Percentiles rank a stretch among this genome's conserved stretches.
These are phyloP conservation scores for Lathyrus aphaca DNA, from an alignment of 306 rosid genomes.

Conservation along the genomic window DNA sequence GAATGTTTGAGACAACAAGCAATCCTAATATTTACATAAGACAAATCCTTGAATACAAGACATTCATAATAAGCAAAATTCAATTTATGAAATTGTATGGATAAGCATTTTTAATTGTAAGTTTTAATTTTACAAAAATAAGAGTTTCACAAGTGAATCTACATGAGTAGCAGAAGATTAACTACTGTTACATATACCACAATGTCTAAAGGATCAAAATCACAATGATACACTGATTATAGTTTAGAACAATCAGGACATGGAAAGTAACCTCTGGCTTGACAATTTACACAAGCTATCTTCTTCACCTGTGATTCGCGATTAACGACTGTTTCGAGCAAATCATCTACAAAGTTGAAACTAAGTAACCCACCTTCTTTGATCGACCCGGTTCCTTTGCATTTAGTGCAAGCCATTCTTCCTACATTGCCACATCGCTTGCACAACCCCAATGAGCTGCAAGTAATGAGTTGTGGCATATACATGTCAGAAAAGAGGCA, in stretches of 20 bases:
- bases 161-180: constrained; percentile 2
- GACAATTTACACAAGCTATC: constrained; percentile 62
- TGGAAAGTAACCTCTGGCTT: constrained; percentile 69
- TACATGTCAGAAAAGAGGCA: constrained; percentile 12
- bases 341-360: constrained; percentile 47
- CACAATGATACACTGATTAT: constrained; percentile 28
- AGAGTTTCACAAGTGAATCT: no score
- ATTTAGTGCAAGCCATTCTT: constrained; percentile 73
- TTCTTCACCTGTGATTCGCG: constrained; percentile 46
- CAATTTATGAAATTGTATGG: no score
- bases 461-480: constrained; percentile 14
- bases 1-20: no score
- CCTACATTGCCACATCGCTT: constrained; percentile 78
- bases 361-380: constrained; percentile 64
- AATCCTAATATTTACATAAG: no score
- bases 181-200: constrained; percentile 10
- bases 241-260: constrained; percentile 75
- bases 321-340: constrained; percentile 52
- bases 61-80: no score
- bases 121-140: no score
- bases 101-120: no score
- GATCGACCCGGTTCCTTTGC: constrained; percentile 70
- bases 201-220: neutral
- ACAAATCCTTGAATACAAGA: no score
- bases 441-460: constrained; percentile 85